phyloP scores from a whole-genome alignment of 352 stramenopile genomes.

The Pythium angustatum region DNA sequence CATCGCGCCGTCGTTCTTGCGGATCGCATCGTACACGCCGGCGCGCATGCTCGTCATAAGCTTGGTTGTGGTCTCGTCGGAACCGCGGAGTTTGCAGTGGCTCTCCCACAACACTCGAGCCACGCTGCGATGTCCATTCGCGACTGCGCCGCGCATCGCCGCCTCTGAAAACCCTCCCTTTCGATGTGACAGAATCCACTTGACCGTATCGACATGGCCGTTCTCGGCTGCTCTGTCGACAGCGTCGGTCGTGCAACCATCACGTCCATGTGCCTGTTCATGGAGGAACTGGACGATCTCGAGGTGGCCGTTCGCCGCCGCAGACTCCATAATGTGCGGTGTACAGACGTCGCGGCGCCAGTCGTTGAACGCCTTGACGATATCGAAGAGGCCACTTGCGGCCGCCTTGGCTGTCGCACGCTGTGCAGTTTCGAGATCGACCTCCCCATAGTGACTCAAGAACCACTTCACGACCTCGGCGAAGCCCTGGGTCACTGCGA shows the following conservation, averaged over 20 bases:
- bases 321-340: slow-evolving; percentile 14
- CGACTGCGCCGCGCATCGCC: slow-evolving; percentile 8
- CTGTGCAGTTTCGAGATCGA: neutral
- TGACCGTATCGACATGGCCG: neutral
- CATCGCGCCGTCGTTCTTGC: neutral
- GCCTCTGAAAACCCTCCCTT: neutral
- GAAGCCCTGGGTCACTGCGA: slow-evolving; percentile 18
- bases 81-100: no score
- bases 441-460: neutral
- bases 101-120: slow-evolving; percentile 5
- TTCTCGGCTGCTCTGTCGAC: neutral
- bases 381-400: slow-evolving; percentile 17
- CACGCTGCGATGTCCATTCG: slow-evolving; percentile 14
- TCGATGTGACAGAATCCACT: slow-evolving; percentile 16
- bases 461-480: slow-evolving; percentile 23
- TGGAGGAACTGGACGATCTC: slow-evolving; percentile 25
- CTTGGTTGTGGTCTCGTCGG: neutral
- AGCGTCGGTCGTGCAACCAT: neutral
- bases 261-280: neutral
- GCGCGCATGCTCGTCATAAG: neutral
- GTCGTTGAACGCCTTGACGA: slow-evolving; percentile 18
- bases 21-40: neutral
- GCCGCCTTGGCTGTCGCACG: slow-evolving; percentile 15
- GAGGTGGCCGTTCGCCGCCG: slow-evolving; percentile 21
- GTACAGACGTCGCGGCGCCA: neutral